These are phyloP conservation scores for Flaveria sonorensis DNA, from an alignment of 129 eudicot species.

Conservation along the genomic window DNA sequence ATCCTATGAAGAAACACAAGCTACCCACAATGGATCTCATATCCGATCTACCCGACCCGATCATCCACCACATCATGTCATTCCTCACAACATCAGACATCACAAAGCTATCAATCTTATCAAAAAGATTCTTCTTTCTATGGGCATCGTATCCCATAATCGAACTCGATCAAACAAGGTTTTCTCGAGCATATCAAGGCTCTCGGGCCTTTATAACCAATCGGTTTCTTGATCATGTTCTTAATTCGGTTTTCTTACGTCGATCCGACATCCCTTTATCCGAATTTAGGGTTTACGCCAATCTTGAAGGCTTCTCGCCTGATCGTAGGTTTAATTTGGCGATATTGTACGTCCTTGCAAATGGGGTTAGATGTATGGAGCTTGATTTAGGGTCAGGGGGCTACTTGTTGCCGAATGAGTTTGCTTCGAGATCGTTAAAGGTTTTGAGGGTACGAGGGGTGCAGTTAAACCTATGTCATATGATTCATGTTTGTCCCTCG, in stretches of 20 bases:
- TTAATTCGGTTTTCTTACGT: constrained; percentile 15
- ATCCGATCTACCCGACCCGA: constrained; percentile 39
- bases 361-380: constrained; percentile 34
- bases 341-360: constrained; percentile 15
- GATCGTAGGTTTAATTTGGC: constrained; percentile 23
- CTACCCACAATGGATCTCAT: constrained; percentile 28
- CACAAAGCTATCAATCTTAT: constrained; percentile 29
- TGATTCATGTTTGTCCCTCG: constrained; percentile 34
- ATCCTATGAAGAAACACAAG: neutral
- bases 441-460: constrained; percentile 29
- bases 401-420: constrained; percentile 13
- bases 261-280: neutral
- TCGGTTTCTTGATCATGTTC: constrained; percentile 24
- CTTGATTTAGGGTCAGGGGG: constrained; percentile 23
- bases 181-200: constrained; percentile 1
- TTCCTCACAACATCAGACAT: constrained; percentile 20
- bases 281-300: constrained; percentile 30
- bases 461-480: neutral
- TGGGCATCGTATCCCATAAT: constrained; percentile 37
- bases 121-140: constrained; percentile 30
- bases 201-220: neutral
- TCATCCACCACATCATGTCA: constrained; percentile 44
- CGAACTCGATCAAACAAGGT: constrained; percentile 15
- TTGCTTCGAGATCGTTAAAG: constrained; percentile 18
- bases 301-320: neutral